These are phyloP conservation scores for Hypoxylon perforatum DNA, from an alignment of 495 filamentous ascomycete species.

Conservation along the genomic window DNA sequence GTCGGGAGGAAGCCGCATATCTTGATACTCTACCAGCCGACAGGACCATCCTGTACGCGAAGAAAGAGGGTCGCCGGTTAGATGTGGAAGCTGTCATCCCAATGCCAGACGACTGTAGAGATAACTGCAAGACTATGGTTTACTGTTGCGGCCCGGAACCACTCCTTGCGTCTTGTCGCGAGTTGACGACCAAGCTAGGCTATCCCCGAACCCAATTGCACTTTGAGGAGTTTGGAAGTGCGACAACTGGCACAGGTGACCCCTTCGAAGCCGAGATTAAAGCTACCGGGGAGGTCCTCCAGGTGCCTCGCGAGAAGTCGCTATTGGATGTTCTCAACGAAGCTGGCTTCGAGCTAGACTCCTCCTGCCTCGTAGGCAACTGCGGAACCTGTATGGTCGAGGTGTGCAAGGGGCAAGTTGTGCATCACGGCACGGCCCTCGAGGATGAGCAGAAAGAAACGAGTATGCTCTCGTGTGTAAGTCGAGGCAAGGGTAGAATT, in stretches of 20 bases:
- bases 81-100: constrained; percentile 31
- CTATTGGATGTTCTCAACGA: constrained; percentile 55
- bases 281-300: constrained; percentile 43
- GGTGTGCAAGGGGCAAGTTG: constrained; percentile 53
- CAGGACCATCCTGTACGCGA: constrained; percentile 39
- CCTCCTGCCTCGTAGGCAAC: constrained; percentile 59
- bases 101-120: constrained; percentile 10
- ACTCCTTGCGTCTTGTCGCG: constrained; percentile 36
- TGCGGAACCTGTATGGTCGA: constrained; percentile 59
- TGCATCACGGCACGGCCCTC: constrained; percentile 55
- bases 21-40: constrained; percentile 31
- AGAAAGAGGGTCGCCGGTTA: constrained; percentile 35
- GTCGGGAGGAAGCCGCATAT: constrained; percentile 49
- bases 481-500: constrained; percentile 51
- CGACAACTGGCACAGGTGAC: constrained; percentile 40
- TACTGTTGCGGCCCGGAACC: constrained; percentile 45
- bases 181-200: constrained; percentile 30
- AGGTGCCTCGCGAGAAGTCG: constrained; percentile 51
- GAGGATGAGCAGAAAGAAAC: constrained; percentile 51
- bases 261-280: constrained; percentile 46
- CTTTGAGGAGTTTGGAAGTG: constrained; percentile 44
- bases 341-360: constrained; percentile 55
- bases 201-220: constrained; percentile 40
- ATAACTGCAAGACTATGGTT: constrained; percentile 14
- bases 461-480: constrained; percentile 54